Conservation (phyloP, 495 filamentous ascomycete species). For the Penicillium coprophilum region DNA sequence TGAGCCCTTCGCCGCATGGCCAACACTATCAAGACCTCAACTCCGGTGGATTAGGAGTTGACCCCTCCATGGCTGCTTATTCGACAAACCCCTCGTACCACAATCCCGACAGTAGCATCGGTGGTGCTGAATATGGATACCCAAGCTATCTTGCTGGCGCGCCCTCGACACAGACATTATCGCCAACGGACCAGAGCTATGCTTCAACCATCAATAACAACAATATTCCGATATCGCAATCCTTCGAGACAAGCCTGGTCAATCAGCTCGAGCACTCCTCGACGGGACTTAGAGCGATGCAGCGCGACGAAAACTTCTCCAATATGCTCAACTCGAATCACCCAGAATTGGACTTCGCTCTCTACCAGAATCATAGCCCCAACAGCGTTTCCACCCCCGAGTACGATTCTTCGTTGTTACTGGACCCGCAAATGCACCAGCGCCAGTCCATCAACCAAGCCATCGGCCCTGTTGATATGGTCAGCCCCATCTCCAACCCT, state of each 20-base stretch:
- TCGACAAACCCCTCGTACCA: constrained; percentile 28
- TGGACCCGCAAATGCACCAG: constrained; percentile 49
- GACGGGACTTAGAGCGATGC: constrained; percentile 22
- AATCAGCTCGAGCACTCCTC: constrained; percentile 37
- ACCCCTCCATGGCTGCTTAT: constrained; percentile 40
- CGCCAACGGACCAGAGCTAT: constrained; percentile 34
- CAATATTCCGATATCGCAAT: constrained; percentile 39
- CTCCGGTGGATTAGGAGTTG: constrained; percentile 33
- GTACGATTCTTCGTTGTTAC: constrained; percentile 42
- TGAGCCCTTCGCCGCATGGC: constrained; percentile 43
- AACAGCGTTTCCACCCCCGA: constrained; percentile 34
- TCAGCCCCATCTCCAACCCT: constrained; percentile 70
- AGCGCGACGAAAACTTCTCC: constrained; percentile 42
- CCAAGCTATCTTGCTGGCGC: constrained; percentile 30
- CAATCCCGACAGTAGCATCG: constrained; percentile 23
- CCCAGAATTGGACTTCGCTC: constrained; percentile 41
- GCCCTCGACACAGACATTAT: constrained; percentile 28
- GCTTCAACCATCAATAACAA: constrained; percentile 27
- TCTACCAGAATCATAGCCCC: constrained; percentile 39
- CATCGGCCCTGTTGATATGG: constrained; percentile 63
- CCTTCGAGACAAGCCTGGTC: constrained; percentile 39
- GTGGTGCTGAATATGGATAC: constrained; percentile 35
- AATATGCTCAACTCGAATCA: constrained; percentile 40
- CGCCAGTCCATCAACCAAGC: constrained; percentile 45
- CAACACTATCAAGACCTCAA: constrained; percentile 41